Evolutionary conservation across 768 basidiomycete species (phyloP).

Genomic region (Trametes cubensis): DNA sequence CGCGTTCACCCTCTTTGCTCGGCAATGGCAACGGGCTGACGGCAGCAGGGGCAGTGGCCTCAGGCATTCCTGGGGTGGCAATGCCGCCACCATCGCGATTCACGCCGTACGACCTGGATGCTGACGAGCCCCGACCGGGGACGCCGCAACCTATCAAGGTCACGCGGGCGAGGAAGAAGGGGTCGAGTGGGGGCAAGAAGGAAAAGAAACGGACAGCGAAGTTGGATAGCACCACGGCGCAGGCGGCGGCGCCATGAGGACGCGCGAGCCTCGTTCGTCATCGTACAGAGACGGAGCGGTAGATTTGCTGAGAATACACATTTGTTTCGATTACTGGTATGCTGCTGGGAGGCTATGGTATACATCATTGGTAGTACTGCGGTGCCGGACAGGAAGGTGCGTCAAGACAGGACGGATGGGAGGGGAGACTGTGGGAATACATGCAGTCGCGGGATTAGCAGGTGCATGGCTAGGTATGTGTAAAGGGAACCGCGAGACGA

Average conservation of each 20-base stretch:
- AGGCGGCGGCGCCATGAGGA: slow-evolving; percentile 7
- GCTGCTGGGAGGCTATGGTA: slow-evolving; percentile 30
- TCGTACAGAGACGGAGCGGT: neutral
- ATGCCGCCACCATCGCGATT: slow-evolving; percentile 42
- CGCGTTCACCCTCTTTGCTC: slow-evolving; percentile 19
- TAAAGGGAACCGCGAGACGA: slow-evolving; percentile 1
- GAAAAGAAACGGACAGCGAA: slow-evolving; percentile 58
- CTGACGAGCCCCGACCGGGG: slow-evolving; percentile 51
- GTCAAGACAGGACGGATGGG: slow-evolving; percentile 10
- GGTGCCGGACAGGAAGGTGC: slow-evolving; percentile 18
- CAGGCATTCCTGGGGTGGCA: slow-evolving; percentile 39
- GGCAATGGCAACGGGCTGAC: slow-evolving; percentile 17
- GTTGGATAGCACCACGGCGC: slow-evolving; percentile 17
- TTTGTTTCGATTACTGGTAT: slow-evolving; percentile 28
- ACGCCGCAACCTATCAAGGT: slow-evolving; percentile 77
- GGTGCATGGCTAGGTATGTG: slow-evolving; percentile 28
- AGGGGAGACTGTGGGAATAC: slow-evolving; percentile 14
- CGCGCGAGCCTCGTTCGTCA: no score
- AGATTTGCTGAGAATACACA: slow-evolving; percentile 21
- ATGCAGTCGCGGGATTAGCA: slow-evolving; percentile 21
- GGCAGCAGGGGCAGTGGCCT: slow-evolving; percentile 24
- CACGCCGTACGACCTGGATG: slow-evolving; percentile 58
- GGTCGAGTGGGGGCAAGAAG: slow-evolving; percentile 55
- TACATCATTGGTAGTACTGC: slow-evolving; percentile 31
- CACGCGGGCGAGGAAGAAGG: slow-evolving; percentile 69